Percentiles rank a stretch among this genome's conserved stretches.
These are phyloP conservation scores for Termitomyces sp. DNA, from an alignment of 768 basidiomycete genomes.

Conservation along the genomic window DNA sequence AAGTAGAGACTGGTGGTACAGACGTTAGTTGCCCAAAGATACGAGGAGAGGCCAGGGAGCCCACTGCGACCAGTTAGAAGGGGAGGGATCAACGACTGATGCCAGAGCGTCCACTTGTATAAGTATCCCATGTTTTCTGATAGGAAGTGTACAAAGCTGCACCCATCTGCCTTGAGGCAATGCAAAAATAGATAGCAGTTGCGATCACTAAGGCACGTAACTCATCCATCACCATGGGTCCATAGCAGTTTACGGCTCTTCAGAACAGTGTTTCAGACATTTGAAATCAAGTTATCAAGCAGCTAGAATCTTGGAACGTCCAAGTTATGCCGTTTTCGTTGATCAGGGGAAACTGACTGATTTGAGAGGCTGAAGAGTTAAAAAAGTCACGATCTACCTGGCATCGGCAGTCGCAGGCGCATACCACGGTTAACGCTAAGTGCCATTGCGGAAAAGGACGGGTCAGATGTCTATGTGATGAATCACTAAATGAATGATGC, in stretches of 20 bases:
- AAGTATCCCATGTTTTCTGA: not conserved
- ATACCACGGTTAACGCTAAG: too few relatives aligned
- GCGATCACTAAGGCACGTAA: not conserved
- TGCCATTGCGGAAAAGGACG: not conserved
- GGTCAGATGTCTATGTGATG: not conserved
- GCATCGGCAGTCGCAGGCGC: not conserved
- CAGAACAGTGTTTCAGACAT: not conserved
- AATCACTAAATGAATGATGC: not conserved
- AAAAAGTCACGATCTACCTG: not conserved
- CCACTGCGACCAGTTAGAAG: not conserved
- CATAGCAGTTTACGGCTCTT: not conserved
- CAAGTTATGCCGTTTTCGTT: not conserved
- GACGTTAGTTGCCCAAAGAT: not conserved
- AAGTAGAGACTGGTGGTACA: conserved; percentile 9
- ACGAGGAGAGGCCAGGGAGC: not conserved
- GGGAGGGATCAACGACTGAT: not conserved
- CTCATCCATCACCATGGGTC: not conserved
- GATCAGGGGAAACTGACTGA: not conserved
- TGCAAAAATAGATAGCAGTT: not conserved
- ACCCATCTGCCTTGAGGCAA: not conserved
- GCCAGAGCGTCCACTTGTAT: not conserved
- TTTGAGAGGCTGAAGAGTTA: not conserved
- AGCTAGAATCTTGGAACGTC: not conserved
- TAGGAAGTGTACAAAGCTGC: not conserved
- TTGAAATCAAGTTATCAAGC: not conserved